These are phyloP conservation scores for Phoenix dactylifera DNA, from an alignment of 176 grass and related monocot species.

Conservation along the genomic window DNA sequence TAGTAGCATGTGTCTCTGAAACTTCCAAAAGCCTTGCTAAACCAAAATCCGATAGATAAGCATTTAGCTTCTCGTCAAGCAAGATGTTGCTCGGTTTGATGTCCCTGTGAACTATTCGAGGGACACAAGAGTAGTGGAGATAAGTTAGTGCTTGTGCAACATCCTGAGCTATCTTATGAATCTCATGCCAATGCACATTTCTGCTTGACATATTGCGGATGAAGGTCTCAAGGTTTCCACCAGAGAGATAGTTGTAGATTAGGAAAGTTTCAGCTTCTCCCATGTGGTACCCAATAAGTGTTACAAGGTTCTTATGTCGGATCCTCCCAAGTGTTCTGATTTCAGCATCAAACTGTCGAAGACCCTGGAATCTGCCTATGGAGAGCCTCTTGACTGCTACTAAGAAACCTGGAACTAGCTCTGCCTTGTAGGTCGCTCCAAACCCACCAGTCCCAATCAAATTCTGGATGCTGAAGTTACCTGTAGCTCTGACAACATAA, in stretches of 20 bases:
- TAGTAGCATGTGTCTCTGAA: constrained; percentile 54
- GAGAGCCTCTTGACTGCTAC: constrained; percentile 60
- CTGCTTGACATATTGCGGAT: constrained; percentile 43
- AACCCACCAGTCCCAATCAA: constrained; percentile 60
- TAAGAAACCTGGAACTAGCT: constrained; percentile 43
- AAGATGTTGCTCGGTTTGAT: constrained; percentile 70
- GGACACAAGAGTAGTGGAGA: constrained; percentile 46
- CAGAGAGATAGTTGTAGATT: constrained; percentile 57
- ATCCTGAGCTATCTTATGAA: constrained; percentile 53
- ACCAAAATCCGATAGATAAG: constrained; percentile 67
- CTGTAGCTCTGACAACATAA: constrained; percentile 44
- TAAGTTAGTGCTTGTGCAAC: constrained; percentile 45
- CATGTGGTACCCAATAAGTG: constrained; percentile 54
- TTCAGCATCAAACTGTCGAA: constrained; percentile 63
- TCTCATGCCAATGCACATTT: constrained; percentile 31
- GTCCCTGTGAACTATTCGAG: constrained; percentile 56
- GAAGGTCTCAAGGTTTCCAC: constrained; percentile 52
- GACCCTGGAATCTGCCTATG: constrained; percentile 60
- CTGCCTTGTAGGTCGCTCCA: constrained; percentile 59
- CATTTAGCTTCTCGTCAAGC: constrained; percentile 48
- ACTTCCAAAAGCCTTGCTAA: constrained; percentile 59
- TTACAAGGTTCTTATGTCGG: constrained; percentile 60
- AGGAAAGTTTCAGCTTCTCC: constrained; percentile 55
- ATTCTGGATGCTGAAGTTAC: constrained; percentile 58
- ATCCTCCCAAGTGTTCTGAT: constrained; percentile 52